Conservation (phyloP, 495 filamentous ascomycete genomes). For the Lasiosphaeris hirsuta region DNA sequence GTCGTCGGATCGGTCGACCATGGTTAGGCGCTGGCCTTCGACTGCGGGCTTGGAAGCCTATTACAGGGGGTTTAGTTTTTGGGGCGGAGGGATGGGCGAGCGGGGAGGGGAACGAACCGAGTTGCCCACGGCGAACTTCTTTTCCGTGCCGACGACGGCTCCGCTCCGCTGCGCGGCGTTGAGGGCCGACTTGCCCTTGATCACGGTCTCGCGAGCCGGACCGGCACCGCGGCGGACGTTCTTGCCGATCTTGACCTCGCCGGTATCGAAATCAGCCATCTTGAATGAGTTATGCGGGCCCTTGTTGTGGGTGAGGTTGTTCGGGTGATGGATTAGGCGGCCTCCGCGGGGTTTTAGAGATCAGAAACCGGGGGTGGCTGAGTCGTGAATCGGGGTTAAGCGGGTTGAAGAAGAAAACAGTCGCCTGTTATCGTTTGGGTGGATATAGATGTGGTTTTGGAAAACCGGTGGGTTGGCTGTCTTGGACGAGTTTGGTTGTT, state of each 20-base stretch:
- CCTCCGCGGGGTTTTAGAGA: background rate
- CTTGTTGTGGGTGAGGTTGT: constrained; percentile 10
- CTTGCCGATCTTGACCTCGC: constrained; percentile 87
- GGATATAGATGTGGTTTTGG: background rate
- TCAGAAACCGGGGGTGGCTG: background rate
- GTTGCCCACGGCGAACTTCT: constrained; percentile 80
- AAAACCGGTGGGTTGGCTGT: background rate
- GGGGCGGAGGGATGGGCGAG: background rate
- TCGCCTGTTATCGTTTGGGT: background rate
- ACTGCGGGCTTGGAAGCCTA: constrained; percentile 56
- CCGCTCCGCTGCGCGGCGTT: constrained; percentile 88
- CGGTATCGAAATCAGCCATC: constrained; percentile 57
- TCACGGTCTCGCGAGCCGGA: constrained; percentile 73
- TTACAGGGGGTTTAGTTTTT: constrained; percentile 8
- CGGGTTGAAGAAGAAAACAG: background rate
- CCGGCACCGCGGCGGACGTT: constrained; percentile 63
- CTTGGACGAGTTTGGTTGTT: background rate
- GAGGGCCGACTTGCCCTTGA: constrained; percentile 79
- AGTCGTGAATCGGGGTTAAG: background rate
- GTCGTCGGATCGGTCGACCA: constrained; percentile 96
- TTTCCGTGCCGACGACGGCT: constrained; percentile 77
- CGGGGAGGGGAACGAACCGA: constrained; percentile 55
- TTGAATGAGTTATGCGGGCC: constrained; percentile 24
- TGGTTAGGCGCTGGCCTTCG: constrained; percentile 94
- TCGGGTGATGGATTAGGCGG: background rate